A percentile compares a stretch with the other conserved stretches of the same genome.
phyloP scores from a whole-genome alignment of 345 rosid species.

The Camelina neglecta region DNA sequence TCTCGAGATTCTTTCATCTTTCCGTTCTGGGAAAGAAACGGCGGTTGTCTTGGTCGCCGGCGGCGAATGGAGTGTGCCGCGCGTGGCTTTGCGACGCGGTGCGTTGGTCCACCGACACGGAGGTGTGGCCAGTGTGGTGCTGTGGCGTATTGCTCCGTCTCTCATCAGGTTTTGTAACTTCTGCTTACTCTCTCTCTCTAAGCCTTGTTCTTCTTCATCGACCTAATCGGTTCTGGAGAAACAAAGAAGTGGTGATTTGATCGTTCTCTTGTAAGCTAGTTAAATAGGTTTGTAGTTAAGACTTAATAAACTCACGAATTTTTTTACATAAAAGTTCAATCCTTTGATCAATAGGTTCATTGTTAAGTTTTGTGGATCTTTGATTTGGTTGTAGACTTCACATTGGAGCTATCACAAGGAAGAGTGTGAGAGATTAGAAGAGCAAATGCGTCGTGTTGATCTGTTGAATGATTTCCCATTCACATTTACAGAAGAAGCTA shows the following conservation, averaged over 20 bases:
- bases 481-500: conserved; percentile 70
- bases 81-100: conserved; percentile 63
- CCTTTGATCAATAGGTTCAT: not conserved
- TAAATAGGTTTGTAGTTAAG: not conserved
- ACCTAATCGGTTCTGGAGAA: conserved; percentile 4
- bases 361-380: not conserved
- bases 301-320: not conserved
- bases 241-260: conserved; percentile 1
- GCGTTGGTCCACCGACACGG: conserved; percentile 66
- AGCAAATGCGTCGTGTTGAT: conserved; percentile 74
- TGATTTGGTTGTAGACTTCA: conserved; percentile 46
- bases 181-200: conserved; percentile 5
- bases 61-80: conserved; percentile 81
- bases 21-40: not conserved
- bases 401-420: conserved; percentile 83
- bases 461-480: conserved; percentile 76
- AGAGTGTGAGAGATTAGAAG: conserved; percentile 82
- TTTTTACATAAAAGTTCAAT: not conserved
- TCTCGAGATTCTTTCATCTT: not conserved
- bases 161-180: conserved; percentile 68
- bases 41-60: conserved; percentile 17
- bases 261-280: not conserved
- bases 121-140: conserved; percentile 81
- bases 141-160: conserved; percentile 79
- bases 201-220: conserved; percentile 26